Conservation (phyloP, 345 rosid genomes). For the Gossypium herbaceum region DNA sequence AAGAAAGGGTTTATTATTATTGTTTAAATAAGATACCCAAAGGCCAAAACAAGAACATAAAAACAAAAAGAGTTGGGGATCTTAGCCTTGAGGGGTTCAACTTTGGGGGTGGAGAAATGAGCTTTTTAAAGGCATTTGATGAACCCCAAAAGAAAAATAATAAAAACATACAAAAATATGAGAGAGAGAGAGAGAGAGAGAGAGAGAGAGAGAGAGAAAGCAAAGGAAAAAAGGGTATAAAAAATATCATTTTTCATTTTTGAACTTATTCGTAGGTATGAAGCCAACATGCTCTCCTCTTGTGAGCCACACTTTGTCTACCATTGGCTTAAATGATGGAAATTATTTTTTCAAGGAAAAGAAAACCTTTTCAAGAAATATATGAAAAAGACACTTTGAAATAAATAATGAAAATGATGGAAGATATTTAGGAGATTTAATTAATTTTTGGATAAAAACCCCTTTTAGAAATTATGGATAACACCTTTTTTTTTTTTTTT, state of each 20-base stretch:
- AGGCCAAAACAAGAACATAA: background rate
- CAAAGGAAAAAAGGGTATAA: background rate
- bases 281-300: constrained; percentile 3
- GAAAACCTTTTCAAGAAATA: background rate
- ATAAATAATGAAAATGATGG: constrained; percentile 11
- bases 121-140: constrained; percentile 35
- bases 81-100: constrained; percentile 14
- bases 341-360: background rate
- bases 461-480: background rate
- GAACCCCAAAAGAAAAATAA: background rate
- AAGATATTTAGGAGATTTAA: constrained; percentile 11
- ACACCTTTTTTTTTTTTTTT: background rate
- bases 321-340: background rate
- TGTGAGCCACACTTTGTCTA: background rate
- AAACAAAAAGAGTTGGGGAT: background rate
- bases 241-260: background rate
- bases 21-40: constrained; percentile 2
- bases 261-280: background rate
- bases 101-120: constrained; percentile 22
- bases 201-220: background rate
- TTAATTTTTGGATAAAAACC: constrained; percentile 2
- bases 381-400: background rate
- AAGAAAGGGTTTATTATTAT: background rate
- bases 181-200: background rate
- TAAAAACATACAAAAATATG: background rate